These are phyloP conservation scores for Leucosporidium scottii DNA, from an alignment of 768 basidiomycete species.

Conservation along the genomic window DNA sequence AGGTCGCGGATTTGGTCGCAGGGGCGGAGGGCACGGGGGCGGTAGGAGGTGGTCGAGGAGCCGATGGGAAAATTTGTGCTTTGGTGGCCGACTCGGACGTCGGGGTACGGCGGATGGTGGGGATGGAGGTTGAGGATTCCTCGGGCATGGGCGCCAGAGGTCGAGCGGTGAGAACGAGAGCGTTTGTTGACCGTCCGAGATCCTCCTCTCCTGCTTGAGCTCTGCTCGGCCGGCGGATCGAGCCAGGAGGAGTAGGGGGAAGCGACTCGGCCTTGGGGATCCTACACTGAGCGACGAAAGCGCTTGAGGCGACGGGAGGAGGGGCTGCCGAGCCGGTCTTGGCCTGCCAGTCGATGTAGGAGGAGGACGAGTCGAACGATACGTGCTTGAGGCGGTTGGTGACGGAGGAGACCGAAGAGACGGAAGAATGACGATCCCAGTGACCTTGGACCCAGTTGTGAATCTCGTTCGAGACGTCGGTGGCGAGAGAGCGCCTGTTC, in stretches of 20 bases:
- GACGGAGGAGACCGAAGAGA: neutral
- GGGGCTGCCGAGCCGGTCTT: neutral
- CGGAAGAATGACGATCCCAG: neutral
- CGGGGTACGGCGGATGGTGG: neutral
- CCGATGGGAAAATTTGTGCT: neutral
- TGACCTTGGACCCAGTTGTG: conserved; percentile 15
- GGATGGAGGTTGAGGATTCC: neutral
- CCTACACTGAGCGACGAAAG: no score
- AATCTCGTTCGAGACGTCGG: conserved; percentile 16
- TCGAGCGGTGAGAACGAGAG: no score
- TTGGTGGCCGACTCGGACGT: neutral
- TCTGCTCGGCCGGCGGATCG: no score
- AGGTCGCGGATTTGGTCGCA: neutral
- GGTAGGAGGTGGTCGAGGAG: neutral
- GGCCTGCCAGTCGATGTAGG: conserved; percentile 1
- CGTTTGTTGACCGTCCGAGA: no score
- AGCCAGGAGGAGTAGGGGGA: no score
- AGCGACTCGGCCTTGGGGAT: no score
- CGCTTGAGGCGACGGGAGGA: neutral
- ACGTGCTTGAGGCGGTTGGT: conserved; percentile 10
- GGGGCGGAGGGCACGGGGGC: neutral
- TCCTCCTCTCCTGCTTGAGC: no score
- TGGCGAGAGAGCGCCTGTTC: conserved; percentile 14
- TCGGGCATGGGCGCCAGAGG: no score
- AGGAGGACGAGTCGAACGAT: conserved; percentile 10